Conservation (phyloP, 2,329 filamentous ascomycete genomes). For the Aurifilum marmelostoma region DNA sequence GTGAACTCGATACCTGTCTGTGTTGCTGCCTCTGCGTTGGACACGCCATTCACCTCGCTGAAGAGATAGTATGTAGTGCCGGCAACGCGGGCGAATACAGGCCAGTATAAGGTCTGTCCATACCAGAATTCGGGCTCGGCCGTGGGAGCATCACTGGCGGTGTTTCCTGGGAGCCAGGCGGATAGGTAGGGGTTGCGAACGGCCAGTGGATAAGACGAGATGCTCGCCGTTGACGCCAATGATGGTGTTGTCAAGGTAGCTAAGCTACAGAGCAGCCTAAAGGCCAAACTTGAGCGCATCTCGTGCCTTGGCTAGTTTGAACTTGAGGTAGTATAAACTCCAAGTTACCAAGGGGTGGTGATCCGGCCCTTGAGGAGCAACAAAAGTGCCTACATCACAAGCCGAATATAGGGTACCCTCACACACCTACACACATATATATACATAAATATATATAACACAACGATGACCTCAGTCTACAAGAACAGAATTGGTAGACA, state of each 20-base stretch:
- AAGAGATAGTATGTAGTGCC: constrained; percentile 38
- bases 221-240: constrained; percentile 10
- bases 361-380: too few species aligned
- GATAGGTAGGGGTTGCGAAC: constrained; percentile 40
- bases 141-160: constrained; percentile 33
- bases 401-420: too few species aligned
- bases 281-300: neutral
- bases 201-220: constrained; percentile 32
- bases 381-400: neutral
- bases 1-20: constrained; percentile 36
- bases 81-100: constrained; percentile 39
- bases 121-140: constrained; percentile 40
- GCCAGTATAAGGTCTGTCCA: constrained; percentile 39
- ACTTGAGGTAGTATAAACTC: too few species aligned
- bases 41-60: constrained; percentile 32
- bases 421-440: neutral
- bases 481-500: neutral
- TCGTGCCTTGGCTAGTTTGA: too few species aligned
- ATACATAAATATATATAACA: neutral
- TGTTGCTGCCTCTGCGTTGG: constrained; percentile 29
- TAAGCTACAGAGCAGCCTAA: constrained; percentile 6
- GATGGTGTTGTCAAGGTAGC: neutral
- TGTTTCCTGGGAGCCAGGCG: constrained; percentile 39
- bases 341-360: too few species aligned
- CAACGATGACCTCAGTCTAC: neutral